phyloP scores from a whole-genome alignment of 2,329 filamentous ascomycete genomes.

The Piedraia hortae region DNA sequence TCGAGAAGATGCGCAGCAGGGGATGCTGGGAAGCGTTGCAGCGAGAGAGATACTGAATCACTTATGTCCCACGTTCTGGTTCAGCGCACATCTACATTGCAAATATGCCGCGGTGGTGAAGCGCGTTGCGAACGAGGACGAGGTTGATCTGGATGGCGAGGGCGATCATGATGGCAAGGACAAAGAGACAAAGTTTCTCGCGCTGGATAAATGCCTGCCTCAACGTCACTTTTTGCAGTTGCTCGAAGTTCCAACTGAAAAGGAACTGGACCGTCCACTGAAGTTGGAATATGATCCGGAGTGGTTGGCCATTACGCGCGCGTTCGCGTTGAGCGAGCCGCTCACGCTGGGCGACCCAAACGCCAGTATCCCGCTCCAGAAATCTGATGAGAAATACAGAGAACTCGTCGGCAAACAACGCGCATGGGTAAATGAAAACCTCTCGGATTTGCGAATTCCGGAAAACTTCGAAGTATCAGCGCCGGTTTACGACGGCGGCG shows the following conservation, averaged over 20 bases:
- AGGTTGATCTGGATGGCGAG: constrained; percentile 16
- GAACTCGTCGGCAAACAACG: constrained; percentile 40
- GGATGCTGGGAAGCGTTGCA: constrained; percentile 51
- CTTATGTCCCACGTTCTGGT: constrained; percentile 66
- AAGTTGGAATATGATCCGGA: constrained; percentile 63
- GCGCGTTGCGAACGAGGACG: constrained; percentile 17
- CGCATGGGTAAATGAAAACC: constrained; percentile 54
- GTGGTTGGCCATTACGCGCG: constrained; percentile 80
- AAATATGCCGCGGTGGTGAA: constrained; percentile 44
- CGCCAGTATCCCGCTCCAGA: constrained; percentile 29
- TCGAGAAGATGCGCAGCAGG: constrained; percentile 43
- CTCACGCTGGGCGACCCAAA: constrained; percentile 34
- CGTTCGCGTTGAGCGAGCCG: constrained; percentile 33
- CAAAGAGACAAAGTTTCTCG: constrained; percentile 54
- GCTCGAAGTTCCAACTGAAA: constrained; percentile 28
- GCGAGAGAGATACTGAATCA: constrained; percentile 58
- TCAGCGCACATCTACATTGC: constrained; percentile 68
- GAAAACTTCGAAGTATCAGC: constrained; percentile 55
- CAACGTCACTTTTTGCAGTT: constrained; percentile 62
- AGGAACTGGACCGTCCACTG: constrained; percentile 20
- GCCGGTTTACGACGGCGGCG: constrained; percentile 30
- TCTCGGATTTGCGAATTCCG: constrained; percentile 37
- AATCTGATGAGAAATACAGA: constrained; percentile 13
- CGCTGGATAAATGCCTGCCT: constrained; percentile 72
- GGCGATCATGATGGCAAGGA: constrained; percentile 24